A percentile compares a stretch with the other conserved stretches of the same genome.
Evolutionary conservation across 345 rosid species (phyloP).

Genomic region (Hevea brasiliensis): DNA sequence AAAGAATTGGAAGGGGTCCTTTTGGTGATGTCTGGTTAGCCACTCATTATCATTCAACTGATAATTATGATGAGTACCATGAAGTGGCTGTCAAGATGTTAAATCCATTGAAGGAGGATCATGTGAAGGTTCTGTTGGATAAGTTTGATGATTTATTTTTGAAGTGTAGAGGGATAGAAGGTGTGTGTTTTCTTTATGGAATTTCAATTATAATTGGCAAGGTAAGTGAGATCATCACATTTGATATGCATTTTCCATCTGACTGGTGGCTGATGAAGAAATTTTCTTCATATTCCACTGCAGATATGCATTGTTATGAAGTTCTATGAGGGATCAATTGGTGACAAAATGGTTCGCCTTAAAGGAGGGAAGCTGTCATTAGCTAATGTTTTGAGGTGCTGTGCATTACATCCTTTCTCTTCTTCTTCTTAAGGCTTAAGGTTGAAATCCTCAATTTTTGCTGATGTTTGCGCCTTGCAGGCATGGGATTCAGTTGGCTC

Average conservation of each 20-base stretch:
- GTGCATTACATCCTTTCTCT: background rate
- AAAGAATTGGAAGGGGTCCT: conserved; percentile 90
- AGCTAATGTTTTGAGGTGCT: conserved; percentile 66
- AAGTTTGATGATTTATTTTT: conserved; percentile 61
- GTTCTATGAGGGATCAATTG: conserved; percentile 84
- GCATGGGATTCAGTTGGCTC: conserved; percentile 68
- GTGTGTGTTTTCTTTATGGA: conserved; percentile 66
- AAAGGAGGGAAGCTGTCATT: conserved; percentile 78
- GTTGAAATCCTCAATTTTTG: conserved; percentile 8
- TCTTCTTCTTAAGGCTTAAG: conserved; percentile 1
- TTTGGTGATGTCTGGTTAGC: conserved; percentile 97
- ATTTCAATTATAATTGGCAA: conserved; percentile 71
- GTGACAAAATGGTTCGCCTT: conserved; percentile 76
- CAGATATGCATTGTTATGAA: conserved; percentile 83
- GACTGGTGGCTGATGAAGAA: conserved; percentile 11
- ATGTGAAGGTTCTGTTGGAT: conserved; percentile 45
- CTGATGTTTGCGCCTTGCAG: conserved; percentile 37
- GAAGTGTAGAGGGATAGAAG: conserved; percentile 51
- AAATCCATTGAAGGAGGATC: conserved; percentile 63
- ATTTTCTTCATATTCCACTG: background rate
- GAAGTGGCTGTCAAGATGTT: conserved; percentile 92
- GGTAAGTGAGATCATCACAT: conserved; percentile 37
- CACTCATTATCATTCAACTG: conserved; percentile 64
- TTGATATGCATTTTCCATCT: background rate
- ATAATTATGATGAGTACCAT: conserved; percentile 61